A percentile compares a stretch with the other conserved stretches of the same genome.
phyloP scores from a whole-genome alignment of 306 rosid genomes.

The Quercus dentata region DNA sequence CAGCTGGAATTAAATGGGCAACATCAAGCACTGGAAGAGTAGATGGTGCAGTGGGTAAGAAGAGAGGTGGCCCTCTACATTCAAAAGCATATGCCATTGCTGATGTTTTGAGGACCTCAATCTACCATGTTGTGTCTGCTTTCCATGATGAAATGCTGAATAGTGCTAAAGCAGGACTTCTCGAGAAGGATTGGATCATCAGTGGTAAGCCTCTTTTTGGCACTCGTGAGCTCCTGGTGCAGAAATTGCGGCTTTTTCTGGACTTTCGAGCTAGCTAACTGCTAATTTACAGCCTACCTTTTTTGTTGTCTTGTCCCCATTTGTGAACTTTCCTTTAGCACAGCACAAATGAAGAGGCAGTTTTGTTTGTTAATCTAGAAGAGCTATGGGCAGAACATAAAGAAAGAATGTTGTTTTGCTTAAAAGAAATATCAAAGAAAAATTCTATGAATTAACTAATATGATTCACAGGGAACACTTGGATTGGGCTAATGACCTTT shows the following conservation, averaged over 20 bases:
- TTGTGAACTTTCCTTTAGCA: constrained; percentile 22
- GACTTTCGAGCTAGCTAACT: constrained; percentile 71
- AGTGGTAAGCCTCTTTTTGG: constrained; percentile 56
- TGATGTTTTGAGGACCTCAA: constrained; percentile 71
- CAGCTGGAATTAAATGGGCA: constrained; percentile 81
- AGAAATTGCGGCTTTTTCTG: constrained; percentile 66
- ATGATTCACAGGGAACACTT: not conserved
- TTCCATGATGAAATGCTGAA: constrained; percentile 79
- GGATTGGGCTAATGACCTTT: not conserved
- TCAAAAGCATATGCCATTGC: constrained; percentile 82
- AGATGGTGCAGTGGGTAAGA: constrained; percentile 51
- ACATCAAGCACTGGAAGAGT: constrained; percentile 54
- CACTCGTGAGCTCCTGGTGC: constrained; percentile 56
- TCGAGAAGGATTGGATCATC: constrained; percentile 83
- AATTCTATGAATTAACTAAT: not conserved
- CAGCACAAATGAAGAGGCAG: constrained; percentile 15
- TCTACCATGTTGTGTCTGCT: constrained; percentile 74
- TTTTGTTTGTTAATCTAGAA: constrained; percentile 25
- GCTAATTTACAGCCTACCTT: not conserved
- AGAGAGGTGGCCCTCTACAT: constrained; percentile 57
- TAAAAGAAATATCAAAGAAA: not conserved
- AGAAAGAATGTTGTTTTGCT: constrained; percentile 5
- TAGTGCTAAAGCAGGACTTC: constrained; percentile 68
- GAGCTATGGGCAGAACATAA: constrained; percentile 20
- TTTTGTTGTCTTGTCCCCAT: not conserved